Evolutionary conservation across 2,329 filamentous ascomycete genomes (phyloP).

Genomic region (Aaosphaeria pasadenensis): DNA sequence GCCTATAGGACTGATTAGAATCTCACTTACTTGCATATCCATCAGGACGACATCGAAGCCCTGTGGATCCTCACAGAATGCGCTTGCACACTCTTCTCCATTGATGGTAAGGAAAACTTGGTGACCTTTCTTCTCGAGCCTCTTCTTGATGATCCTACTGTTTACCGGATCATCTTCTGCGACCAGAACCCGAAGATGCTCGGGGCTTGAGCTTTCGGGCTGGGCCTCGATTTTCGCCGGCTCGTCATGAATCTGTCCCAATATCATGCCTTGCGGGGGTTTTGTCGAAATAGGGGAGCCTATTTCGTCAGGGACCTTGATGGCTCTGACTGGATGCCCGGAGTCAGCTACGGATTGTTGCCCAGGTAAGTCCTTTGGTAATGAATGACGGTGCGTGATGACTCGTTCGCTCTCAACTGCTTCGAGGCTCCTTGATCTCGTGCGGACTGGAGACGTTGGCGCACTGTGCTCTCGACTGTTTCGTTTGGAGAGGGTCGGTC

Average conservation of each 20-base stretch:
- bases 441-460: constrained; percentile 6
- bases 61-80: constrained; percentile 61
- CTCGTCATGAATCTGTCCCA: constrained; percentile 27
- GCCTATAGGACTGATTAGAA: background rate
- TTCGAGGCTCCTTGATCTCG: constrained; percentile 28
- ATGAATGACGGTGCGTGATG: constrained; percentile 29
- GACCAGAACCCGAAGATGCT: constrained; percentile 65
- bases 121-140: constrained; percentile 74
- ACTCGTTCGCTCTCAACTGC: constrained; percentile 4
- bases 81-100: constrained; percentile 76
- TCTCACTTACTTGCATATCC: constrained; percentile 77
- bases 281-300: constrained; percentile 7
- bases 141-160: constrained; percentile 74
- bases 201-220: constrained; percentile 21
- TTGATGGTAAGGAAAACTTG: constrained; percentile 71
- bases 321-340: constrained; percentile 41
- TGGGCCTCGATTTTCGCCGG: constrained; percentile 7
- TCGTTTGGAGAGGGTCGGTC: constrained; percentile 23
- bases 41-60: constrained; percentile 79
- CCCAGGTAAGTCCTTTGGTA: constrained; percentile 44
- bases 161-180: constrained; percentile 90
- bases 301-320: constrained; percentile 43
- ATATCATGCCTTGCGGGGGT: constrained; percentile 16
- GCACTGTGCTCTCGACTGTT: constrained; percentile 17
- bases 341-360: constrained; percentile 40